Base-by-base conservation (phyloP, 345 rosid genomes). In the Chamaenerion angustifolium region DNA sequence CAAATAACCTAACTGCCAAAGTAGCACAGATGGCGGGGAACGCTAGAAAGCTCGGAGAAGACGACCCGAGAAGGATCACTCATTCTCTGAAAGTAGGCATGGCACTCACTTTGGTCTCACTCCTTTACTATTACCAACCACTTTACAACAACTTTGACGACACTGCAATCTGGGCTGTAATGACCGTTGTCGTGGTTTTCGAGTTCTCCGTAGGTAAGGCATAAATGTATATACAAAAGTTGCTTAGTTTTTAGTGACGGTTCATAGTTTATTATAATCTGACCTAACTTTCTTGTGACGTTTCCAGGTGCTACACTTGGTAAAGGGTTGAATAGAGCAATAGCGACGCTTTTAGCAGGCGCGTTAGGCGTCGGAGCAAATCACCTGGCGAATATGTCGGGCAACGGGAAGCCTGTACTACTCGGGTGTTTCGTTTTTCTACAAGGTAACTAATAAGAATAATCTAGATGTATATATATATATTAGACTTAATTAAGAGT, bases 91-190 rank as follows among this genome's bases (percentile, higher is more conserved):
- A 88, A 76, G 80, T 70, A 6, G 97, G 87, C 46, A 61, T 80
- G 5, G 85, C 82, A 6, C 75, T 88, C 21, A 61, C 80, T 18
- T 54, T 78, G 7, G 93, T 85, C 43, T 85, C 89, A 1, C 41
- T 79, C 8, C 50, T 80, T 16, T 82, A 76, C 71, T 85, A 76
- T 53, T 78, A 18, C 54, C 64, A 71, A 47, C 89, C 95, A 42
- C 70, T 80, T 4, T 85, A 78, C 48, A 66, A 77, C 41, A 76
- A 46, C 60, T 80, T 85, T 18, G 93, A 87, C 3, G 77, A 67
- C 56, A 60, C 77, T 46, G 89, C 95, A 51, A 76, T 77, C 70
- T 82, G 95, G 95, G 95, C 93, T 43, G 75, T 88, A 0, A 75
- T 88, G 61, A 88, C 97, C 16, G 94, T 85, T 16, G 83, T 88